Conservation (phyloP, 1,139 yeast species). For the Taphrina deformans region DNA sequence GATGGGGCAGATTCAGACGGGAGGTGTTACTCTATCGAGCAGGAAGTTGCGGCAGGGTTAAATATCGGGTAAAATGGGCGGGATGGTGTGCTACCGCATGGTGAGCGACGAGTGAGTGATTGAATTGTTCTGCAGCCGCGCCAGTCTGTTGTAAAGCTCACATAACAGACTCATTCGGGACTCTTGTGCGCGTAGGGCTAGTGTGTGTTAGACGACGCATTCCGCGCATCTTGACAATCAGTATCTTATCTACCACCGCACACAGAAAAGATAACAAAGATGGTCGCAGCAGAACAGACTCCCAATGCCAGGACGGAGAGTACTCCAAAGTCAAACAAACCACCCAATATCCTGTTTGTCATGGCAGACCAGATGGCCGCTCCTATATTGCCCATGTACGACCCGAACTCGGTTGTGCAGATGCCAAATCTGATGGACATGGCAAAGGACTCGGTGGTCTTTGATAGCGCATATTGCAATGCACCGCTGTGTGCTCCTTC, state of each 20-base stretch:
- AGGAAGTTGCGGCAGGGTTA: neutral
- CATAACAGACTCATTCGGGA: too few relatives aligned
- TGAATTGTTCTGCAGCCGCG: too few relatives aligned
- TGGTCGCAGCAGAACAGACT: neutral
- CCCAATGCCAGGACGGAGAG: neutral
- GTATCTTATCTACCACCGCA: neutral
- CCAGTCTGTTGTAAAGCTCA: too few relatives aligned
- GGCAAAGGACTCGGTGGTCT: slow-evolving; percentile 28
- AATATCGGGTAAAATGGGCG: neutral
- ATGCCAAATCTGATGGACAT: slow-evolving; percentile 32
- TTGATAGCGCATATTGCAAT: slow-evolving; percentile 30
- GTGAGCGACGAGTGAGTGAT: slow-evolving; percentile 1
- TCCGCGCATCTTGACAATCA: neutral
- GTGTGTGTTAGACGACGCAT: too few relatives aligned
- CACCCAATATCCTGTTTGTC: slow-evolving; percentile 31
- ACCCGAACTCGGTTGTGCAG: slow-evolving; percentile 20
- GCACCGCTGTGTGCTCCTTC: slow-evolving; percentile 33
- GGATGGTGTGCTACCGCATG: neutral
- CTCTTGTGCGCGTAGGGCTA: too few relatives aligned
- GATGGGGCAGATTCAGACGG: neutral
- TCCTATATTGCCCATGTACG: slow-evolving; percentile 31
- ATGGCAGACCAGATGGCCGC: slow-evolving; percentile 34
- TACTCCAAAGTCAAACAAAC: slow-evolving; percentile 5
- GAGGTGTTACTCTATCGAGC: neutral
- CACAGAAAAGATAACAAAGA: neutral